phyloP scores from a whole-genome alignment of 2,329 filamentous ascomycete genomes.

The Pseudopyricularia javanii region DNA sequence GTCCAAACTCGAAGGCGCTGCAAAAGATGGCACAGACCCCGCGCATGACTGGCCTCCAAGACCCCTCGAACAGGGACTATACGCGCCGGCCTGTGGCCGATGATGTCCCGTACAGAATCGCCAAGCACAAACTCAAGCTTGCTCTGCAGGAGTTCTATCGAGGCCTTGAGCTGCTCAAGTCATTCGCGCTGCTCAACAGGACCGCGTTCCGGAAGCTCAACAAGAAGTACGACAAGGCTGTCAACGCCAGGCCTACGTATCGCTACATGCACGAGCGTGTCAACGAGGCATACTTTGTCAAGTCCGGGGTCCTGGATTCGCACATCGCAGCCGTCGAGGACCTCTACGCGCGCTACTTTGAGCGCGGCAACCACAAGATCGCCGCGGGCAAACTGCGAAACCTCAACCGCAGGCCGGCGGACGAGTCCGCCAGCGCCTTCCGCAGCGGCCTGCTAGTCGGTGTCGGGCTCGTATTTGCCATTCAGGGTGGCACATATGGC shows the following conservation, averaged over 20 bases:
- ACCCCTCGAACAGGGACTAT: slow-evolving; percentile 32
- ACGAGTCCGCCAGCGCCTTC: slow-evolving; percentile 46
- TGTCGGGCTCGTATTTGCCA: slow-evolving; percentile 49
- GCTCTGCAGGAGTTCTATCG: slow-evolving; percentile 91
- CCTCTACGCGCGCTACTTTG: slow-evolving; percentile 88
- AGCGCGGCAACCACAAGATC: slow-evolving; percentile 83
- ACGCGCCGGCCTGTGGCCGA: slow-evolving; percentile 33
- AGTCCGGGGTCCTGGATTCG: slow-evolving; percentile 71
- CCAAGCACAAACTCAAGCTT: slow-evolving; percentile 83
- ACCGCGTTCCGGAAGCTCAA: slow-evolving; percentile 96
- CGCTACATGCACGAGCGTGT: slow-evolving; percentile 88
- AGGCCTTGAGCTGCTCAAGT: slow-evolving; percentile 80
- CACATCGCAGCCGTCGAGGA: slow-evolving; percentile 77
- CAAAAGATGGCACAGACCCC: slow-evolving; percentile 41
- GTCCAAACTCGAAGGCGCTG: slow-evolving; percentile 48
- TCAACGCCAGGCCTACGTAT: slow-evolving; percentile 63
- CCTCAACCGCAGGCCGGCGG: slow-evolving; percentile 44
- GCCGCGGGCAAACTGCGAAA: slow-evolving; percentile 78
- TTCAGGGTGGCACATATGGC: slow-evolving; percentile 55
- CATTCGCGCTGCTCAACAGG: slow-evolving; percentile 78
- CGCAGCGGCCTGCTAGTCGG: slow-evolving; percentile 56
- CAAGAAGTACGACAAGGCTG: slow-evolving; percentile 95
- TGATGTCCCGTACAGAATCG: slow-evolving; percentile 70
- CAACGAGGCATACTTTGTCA: slow-evolving; percentile 81
- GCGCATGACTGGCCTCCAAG: slow-evolving; percentile 16